Percentiles rank a stretch among this genome's conserved stretches.
These are phyloP conservation scores for Tolypocladium inflatum DNA, from an alignment of 2,329 filamentous ascomycete species.

Conservation along the genomic window DNA sequence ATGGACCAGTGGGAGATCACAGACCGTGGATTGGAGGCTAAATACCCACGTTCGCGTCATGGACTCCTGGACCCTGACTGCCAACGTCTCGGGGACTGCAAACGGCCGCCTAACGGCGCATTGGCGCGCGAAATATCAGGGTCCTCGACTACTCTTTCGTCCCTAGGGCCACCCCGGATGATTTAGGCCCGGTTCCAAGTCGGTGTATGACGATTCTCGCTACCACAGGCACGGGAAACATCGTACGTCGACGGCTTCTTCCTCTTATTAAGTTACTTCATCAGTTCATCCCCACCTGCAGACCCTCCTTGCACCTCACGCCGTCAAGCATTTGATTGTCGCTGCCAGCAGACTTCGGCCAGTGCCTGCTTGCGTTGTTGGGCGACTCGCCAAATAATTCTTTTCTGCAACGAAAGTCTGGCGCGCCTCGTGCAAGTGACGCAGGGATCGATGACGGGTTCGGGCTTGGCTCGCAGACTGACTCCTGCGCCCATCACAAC, in stretches of 20 bases:
- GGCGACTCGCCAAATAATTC: not conserved
- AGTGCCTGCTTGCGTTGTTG: not conserved
- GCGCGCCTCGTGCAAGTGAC: not conserved
- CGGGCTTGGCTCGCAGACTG: not conserved
- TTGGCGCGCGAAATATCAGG: not conserved
- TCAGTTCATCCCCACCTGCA: not conserved
- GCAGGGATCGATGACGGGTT: not conserved
- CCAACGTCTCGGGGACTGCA: not conserved
- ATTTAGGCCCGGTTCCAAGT: not conserved
- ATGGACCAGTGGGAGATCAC: not conserved
- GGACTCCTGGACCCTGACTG: not conserved
- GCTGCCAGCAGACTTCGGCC: not conserved
- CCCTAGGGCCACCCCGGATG: not conserved
- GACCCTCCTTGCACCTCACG: not conserved
- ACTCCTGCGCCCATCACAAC: not conserved
- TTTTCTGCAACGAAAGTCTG: not conserved
- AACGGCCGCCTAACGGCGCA: not conserved
- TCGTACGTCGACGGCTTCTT: not conserved
- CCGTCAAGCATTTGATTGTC: not conserved
- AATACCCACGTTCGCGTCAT: not conserved
- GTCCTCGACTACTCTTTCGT: not conserved
- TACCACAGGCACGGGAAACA: not conserved
- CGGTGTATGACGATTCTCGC: not conserved
- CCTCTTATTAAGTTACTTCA: not conserved
- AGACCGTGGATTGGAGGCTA: too few relatives aligned